Base-by-base conservation (phyloP, 331 rosid species). In the Spiraea crenata region DNA sequence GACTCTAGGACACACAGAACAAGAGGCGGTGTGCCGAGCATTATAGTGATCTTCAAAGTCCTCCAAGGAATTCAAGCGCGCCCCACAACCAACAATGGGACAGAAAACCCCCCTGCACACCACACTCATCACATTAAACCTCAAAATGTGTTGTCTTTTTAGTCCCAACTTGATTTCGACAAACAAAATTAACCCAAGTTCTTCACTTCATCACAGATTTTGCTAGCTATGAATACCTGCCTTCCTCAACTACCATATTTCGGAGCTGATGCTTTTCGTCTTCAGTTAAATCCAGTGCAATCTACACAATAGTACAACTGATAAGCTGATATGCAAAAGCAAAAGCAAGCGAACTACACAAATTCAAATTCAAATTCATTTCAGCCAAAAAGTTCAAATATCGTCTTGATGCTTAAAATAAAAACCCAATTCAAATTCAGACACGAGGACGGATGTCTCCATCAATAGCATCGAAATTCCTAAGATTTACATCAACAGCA, bases 31-130 rank as follows among this genome's bases (percentile, higher is more conserved):
- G 70, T 91, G 99, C 68, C 95, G 86, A 44, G 95, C 90, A 71
- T 83, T 89, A 70, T 93, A 91, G 82, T 93, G 99, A 86, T 85
- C 85, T 81, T 93, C 97, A 11, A 93, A 93, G 65, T 85, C 87
- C 85, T 93, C 96, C 79, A 86, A 74, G 20, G 95, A 89, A 57
- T 52, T 77, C 88, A 93, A 76, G 79, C 56, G 74, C 42, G 95
- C 82, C 74, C 88, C 88, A 66, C 99, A 95, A 58, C 97, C 90
- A 68, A 78, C 99, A 76, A 95, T 85, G 54, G 97, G 91, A 75
- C 99, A 95, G 73, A 82, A 85, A 15, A 87, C 79, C 45, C 79
- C 83, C 80, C 99, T 91, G 81, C 76, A 20, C 57, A 79, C 54
- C 45, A 78, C 25, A 52, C 42, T 42, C 16, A 41, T 49, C 16